Evolutionary conservation across 805 yeast genomes (phyloP).

Genomic region (Yueomyces sp.): DNA sequence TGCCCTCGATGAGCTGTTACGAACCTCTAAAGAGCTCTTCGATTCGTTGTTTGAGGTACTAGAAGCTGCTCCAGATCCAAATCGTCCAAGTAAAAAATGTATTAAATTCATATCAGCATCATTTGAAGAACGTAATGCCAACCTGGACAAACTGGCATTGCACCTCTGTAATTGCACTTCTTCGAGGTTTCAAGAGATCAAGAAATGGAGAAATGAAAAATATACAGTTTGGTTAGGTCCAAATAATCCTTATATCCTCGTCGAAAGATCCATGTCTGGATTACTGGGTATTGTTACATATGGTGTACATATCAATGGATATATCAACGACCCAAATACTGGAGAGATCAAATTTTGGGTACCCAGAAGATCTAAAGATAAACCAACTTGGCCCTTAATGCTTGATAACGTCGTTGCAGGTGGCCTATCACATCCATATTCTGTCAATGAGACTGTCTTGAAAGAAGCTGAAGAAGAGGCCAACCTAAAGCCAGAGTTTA

Average conservation of each 20-base stretch:
- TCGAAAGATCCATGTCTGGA: conserved; percentile 76
- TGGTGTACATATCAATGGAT: conserved; percentile 85
- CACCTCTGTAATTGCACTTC: conserved; percentile 25
- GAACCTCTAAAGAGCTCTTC: conserved; percentile 1
- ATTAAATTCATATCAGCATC: conserved; percentile 18
- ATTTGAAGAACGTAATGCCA: conserved; percentile 19
- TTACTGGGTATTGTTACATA: conserved; percentile 78
- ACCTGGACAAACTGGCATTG: conserved; percentile 34
- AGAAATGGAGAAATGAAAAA: conserved; percentile 80
- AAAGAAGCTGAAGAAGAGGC: conserved; percentile 92
- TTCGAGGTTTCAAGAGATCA: conserved; percentile 22
- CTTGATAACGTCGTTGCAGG: conserved; percentile 94
- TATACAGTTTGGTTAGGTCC: conserved; percentile 49
- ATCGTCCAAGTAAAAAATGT: background rate
- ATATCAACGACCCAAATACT: conserved; percentile 33
- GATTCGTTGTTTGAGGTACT: conserved; percentile 16
- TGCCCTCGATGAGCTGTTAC: conserved; percentile 24
- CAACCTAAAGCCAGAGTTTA: conserved; percentile 45
- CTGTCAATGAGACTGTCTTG: conserved; percentile 58
- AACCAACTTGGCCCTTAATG: conserved; percentile 83
- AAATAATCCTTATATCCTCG: conserved; percentile 42
- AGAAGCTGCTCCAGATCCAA: conserved; percentile 5
- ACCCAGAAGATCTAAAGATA: conserved; percentile 63
- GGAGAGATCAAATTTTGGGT: conserved; percentile 57
- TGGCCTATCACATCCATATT: conserved; percentile 75